phyloP scores from a whole-genome alignment of 768 basidiomycete genomes.

The Galerina sulciceps region DNA sequence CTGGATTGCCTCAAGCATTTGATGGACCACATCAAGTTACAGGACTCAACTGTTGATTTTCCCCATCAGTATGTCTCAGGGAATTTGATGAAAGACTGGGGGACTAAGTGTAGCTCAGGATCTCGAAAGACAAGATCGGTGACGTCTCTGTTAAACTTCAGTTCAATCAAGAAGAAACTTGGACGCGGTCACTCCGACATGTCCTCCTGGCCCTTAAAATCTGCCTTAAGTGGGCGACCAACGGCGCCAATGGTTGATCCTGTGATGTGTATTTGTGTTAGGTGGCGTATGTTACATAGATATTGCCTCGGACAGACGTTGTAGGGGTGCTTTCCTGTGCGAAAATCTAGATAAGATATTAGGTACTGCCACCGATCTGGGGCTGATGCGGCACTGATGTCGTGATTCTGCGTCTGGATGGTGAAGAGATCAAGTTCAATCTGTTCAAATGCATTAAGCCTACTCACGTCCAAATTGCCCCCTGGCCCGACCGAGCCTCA shows the following conservation, averaged over 20 bases:
- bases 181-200: slow-evolving; percentile 93
- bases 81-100: slow-evolving; percentile 1
- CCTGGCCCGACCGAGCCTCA: background rate
- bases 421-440: slow-evolving; percentile 9
- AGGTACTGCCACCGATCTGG: background rate
- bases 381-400: slow-evolving; percentile 25
- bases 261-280: slow-evolving; percentile 6
- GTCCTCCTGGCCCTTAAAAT: slow-evolving; percentile 90
- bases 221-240: slow-evolving; percentile 85
- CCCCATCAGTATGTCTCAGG: slow-evolving; percentile 78
- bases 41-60: slow-evolving; percentile 76
- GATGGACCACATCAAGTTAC: slow-evolving; percentile 81
- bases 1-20: slow-evolving; percentile 93
- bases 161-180: slow-evolving; percentile 93
- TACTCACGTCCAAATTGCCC: background rate
- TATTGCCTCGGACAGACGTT: background rate
- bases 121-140: slow-evolving; percentile 93
- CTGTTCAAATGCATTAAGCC: background rate
- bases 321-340: background rate
- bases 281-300: slow-evolving; percentile 1
- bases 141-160: slow-evolving; percentile 94
- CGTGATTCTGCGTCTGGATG: slow-evolving; percentile 27
- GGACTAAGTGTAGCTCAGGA: slow-evolving; percentile 48
- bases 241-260: slow-evolving; percentile 65
- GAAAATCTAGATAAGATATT: slow-evolving; percentile 13